Evolutionary conservation across 1,284 basidiomycete species (phyloP).

Genomic region (Singerocomus inundabilis): DNA sequence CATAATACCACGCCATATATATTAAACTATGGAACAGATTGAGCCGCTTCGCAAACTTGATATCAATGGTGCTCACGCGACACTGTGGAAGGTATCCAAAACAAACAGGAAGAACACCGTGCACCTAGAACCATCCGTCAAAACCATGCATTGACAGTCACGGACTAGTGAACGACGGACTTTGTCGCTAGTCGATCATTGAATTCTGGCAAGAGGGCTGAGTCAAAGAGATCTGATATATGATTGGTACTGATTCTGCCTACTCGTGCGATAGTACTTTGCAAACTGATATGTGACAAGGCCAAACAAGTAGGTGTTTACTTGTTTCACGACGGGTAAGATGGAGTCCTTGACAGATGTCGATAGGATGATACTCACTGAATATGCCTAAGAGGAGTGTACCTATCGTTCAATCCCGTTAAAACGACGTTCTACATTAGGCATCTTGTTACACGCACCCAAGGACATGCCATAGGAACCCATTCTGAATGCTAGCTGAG

Average conservation of each 20-base stretch:
- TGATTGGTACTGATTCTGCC: constrained; percentile 19
- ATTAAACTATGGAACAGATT: constrained; percentile 6
- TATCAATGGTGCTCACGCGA: constrained; percentile 14
- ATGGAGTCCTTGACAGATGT: too few species aligned
- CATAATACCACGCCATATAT: constrained; percentile 16
- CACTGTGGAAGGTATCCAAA: constrained; percentile 46
- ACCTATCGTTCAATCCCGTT: too few species aligned
- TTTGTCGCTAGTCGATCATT: constrained; percentile 19
- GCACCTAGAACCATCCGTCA: constrained; percentile 21
- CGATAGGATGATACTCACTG: constrained; percentile 26
- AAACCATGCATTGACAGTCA: background rate
- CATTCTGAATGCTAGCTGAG: constrained; percentile 1
- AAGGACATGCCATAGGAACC: constrained; percentile 9
- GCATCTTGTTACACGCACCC: constrained; percentile 2
- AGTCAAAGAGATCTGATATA: background rate
- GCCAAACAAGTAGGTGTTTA: too few species aligned
- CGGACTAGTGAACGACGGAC: background rate
- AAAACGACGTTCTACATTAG: background rate
- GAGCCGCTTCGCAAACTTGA: background rate
- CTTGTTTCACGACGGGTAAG: background rate
- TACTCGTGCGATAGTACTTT: constrained; percentile 42
- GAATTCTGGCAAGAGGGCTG: rapidly evolving
- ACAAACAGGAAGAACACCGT: constrained; percentile 40
- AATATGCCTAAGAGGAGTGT: too few species aligned
- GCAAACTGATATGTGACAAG: constrained; percentile 49